Percentiles rank a stretch among this genome's conserved stretches.
These are phyloP conservation scores for Gomphus sp. DNA, from an alignment of 1,284 basidiomycete species.

Conservation along the genomic window DNA sequence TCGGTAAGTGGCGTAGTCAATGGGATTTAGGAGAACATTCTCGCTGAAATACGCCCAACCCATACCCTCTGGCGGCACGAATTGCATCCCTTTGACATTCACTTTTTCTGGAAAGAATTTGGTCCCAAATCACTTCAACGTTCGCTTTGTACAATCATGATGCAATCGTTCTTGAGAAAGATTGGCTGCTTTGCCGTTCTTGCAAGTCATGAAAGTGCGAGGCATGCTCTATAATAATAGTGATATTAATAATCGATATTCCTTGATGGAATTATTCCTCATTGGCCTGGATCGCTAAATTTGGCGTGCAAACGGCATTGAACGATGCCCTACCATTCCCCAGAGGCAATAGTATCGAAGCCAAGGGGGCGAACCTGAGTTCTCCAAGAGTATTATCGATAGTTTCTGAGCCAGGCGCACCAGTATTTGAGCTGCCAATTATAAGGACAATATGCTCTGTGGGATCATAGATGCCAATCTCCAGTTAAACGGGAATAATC, in stretches of 20 bases:
- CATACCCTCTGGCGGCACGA: constrained; percentile 58
- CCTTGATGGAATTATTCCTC: background rate
- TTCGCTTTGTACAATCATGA: constrained; percentile 94
- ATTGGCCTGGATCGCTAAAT: constrained; percentile 78
- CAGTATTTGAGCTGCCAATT: constrained; percentile 80
- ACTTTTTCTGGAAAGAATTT: constrained; percentile 99
- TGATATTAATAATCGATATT: background rate
- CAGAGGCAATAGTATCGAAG: constrained; percentile 62
- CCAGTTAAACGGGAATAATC: no score
- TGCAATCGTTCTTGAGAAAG: constrained; percentile 89
- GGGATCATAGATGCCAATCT: no score
- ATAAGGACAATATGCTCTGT: constrained; percentile 27
- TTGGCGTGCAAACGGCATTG: constrained; percentile 77
- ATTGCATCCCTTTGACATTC: constrained; percentile 98
- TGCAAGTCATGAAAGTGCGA: constrained; percentile 80
- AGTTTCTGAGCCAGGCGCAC: constrained; percentile 81
- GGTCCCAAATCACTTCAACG: constrained; percentile 92
- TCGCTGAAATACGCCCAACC: constrained; percentile 66
- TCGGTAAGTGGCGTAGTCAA: constrained; percentile 57
- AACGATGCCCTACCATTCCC: constrained; percentile 84
- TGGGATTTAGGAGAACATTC: constrained; percentile 95
- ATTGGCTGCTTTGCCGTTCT: constrained; percentile 95
- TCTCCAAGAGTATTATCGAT: constrained; percentile 66
- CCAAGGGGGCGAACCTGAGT: constrained; percentile 45
- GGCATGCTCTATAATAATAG: no score